Conservation (phyloP, 257 asterid species). For the Solanum pimpinellifolium region DNA sequence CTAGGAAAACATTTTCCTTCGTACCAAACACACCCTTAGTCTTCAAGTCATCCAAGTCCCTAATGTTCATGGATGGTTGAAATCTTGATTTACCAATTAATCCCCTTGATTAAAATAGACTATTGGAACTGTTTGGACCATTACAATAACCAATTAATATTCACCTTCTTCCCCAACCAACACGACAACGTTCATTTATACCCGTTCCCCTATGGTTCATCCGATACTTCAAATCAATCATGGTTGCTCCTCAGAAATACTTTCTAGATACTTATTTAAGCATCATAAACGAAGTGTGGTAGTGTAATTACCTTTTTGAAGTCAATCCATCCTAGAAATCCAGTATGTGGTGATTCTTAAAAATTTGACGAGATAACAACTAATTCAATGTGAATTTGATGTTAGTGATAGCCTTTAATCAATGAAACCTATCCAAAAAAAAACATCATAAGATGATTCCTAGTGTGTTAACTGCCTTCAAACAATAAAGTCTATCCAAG, state of each 20-base stretch:
- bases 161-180: not conserved
- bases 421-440: not conserved
- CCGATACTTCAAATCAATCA: not conserved
- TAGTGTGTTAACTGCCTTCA: not conserved
- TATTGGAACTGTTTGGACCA: not conserved
- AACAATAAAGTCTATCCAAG: not conserved
- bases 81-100: not conserved
- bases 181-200: not conserved
- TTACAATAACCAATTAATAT: not conserved
- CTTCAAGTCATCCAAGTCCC: not conserved
- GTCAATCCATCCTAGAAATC: not conserved
- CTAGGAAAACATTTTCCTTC: too few relatives aligned
- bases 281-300: not conserved
- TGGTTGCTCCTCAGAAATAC: not conserved
- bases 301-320: not conserved
- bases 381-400: not conserved
- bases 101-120: not conserved
- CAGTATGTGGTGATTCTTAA: not conserved
- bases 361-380: not conserved
- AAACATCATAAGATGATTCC: not conserved
- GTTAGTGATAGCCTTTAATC: not conserved
- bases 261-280: not conserved
- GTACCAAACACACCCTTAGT: too few relatives aligned
- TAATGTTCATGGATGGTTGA: not conserved
- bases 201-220: not conserved